Conservation (phyloP, 2,329 filamentous ascomycete genomes). For the Corinectria fuckeliana region DNA sequence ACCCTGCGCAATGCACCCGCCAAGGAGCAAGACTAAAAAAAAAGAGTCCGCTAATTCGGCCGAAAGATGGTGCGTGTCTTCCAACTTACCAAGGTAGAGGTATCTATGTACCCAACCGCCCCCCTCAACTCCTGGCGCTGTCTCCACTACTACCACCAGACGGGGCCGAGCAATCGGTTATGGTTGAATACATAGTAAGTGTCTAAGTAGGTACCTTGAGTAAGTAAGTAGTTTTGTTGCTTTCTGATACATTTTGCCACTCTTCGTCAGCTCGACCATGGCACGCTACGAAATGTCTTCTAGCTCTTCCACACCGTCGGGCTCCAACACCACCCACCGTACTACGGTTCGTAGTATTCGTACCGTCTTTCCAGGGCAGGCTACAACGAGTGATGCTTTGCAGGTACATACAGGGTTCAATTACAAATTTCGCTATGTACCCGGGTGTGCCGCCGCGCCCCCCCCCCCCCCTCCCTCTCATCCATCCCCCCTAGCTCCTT, state of each 20-base stretch:
- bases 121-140: conserved; percentile 1
- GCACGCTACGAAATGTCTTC: no score
- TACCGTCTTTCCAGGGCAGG: no score
- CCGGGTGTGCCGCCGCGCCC: neutral
- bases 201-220: no score
- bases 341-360: no score
- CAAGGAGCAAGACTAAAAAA: neutral
- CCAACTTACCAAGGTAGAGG: no score
- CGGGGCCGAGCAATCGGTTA: no score
- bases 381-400: no score
- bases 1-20: neutral
- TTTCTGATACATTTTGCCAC: neutral
- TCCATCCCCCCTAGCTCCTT: neutral
- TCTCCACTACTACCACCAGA: neutral
- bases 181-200: no score
- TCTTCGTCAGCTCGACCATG: neutral
- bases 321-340: no score
- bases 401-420: neutral
- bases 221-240: neutral
- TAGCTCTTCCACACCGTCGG: no score
- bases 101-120: neutral
- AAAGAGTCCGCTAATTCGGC: neutral
- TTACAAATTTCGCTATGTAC: neutral
- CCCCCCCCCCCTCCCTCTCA: neutral
- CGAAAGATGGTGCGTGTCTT: neutral